Evolutionary conservation across 768 basidiomycete species (phyloP).

Genomic region (Coprinopsis strossmayeri): DNA sequence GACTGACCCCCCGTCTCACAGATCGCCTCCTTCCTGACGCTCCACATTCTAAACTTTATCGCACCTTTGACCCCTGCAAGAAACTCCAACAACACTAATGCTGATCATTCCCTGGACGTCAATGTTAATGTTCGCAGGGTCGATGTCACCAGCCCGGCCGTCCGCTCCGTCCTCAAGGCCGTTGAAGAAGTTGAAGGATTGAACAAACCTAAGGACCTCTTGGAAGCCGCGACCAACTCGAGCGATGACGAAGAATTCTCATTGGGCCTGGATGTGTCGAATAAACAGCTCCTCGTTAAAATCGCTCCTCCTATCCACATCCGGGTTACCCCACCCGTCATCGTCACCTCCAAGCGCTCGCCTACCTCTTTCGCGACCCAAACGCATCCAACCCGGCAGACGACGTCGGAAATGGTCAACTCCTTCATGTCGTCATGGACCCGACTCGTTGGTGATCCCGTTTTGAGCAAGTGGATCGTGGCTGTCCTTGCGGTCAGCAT

Average conservation of each 20-base stretch:
- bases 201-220: slow-evolving; percentile 12
- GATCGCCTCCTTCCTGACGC: slow-evolving; percentile 85
- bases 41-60: slow-evolving; percentile 90
- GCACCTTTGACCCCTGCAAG: slow-evolving; percentile 75
- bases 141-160: slow-evolving; percentile 58
- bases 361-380: not conserved
- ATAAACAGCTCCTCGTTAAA: slow-evolving; percentile 48
- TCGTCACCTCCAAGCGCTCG: slow-evolving; percentile 7
- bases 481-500: slow-evolving; percentile 80
- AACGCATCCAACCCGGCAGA: slow-evolving; percentile 7
- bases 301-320: slow-evolving; percentile 56
- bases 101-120: slow-evolving; percentile 15
- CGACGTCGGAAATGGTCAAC: slow-evolving; percentile 56
- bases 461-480: slow-evolving; percentile 94
- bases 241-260: slow-evolving; percentile 10
- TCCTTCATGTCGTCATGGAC: slow-evolving; percentile 91
- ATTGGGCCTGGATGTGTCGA: slow-evolving; percentile 8
- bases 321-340: slow-evolving; percentile 30
- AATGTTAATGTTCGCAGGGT: slow-evolving; percentile 44
- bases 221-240: slow-evolving; percentile 4
- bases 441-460: slow-evolving; percentile 85
- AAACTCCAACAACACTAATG: slow-evolving; percentile 23
- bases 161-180: slow-evolving; percentile 51
- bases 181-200: slow-evolving; percentile 36
- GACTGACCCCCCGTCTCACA: slow-evolving; percentile 18